Base-by-base conservation (phyloP, 1,139 yeast species). In the Candida albicans region DNA sequence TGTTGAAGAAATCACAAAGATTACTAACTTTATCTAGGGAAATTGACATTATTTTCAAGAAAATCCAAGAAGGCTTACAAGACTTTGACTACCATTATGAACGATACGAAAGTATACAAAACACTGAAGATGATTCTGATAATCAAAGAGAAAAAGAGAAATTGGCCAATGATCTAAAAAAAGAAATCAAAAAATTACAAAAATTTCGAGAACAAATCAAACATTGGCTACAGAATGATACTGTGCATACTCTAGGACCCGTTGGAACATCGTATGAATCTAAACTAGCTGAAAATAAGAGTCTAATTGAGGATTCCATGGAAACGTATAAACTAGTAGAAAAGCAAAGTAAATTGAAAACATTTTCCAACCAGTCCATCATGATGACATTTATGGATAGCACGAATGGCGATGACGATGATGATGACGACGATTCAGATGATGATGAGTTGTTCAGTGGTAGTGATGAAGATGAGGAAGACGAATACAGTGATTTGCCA, bases 131-230 rank as follows among this genome's bases (percentile, higher is more conserved):
- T 46, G 96, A 90, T 59, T 80, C 79, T 40, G 83, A 87, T 43
- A 87, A 90, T 59, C 96, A 90, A 45, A 84, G 96, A 24, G 97
- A 93, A 61, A 87, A 93, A 70, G 99, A 95, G 62, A 93, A 93
- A 65, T 74, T 95, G 46, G 99, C 95, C 61, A 79, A 82, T 52
- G 99, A 95, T 62, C 71, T 95, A 62, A 95, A 95, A 70, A 87
- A 95, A 58, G 99, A 95, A 64, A 93, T 95, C 64, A 95, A 95
- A 67, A 91, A 90, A 65, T 76, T 95, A 47, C 99, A 95, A 62
- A 84, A 96, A 59, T 83, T 86, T 57, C 81, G 99, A 61, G 99
- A 95, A 64, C 97, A 91, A 68, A 89, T 95, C 53, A 95, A 95
- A 65, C 85, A 88, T 41, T 95, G 99, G 99, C 79, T 70, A 50